These are phyloP conservation scores for Inga leiocalycina DNA, from an alignment of 306 rosid species.

Conservation along the genomic window DNA sequence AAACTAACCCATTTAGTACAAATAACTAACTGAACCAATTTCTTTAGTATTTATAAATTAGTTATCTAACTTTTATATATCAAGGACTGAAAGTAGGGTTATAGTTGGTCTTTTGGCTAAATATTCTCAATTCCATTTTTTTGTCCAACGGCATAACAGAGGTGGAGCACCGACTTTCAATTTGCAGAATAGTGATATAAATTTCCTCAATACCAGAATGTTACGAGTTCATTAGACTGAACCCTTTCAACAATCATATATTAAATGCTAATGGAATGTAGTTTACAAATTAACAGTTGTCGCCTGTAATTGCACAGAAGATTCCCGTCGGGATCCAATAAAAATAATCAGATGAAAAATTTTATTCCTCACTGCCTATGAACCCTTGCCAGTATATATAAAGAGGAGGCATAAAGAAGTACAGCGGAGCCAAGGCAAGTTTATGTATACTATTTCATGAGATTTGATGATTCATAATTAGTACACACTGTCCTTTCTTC, in stretches of 20 bases:
- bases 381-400: slow-evolving; percentile 8
- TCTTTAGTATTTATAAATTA: too few species aligned
- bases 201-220: not conserved
- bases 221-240: slow-evolving; percentile 3
- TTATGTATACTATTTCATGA: not conserved
- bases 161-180: not conserved
- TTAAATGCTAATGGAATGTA: slow-evolving; percentile 14
- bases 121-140: not conserved
- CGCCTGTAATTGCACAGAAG: slow-evolving; percentile 24
- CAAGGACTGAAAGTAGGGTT: accelerated
- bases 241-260: slow-evolving; percentile 25
- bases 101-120: not conserved
- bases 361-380: slow-evolving; percentile 31
- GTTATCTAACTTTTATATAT: too few species aligned
- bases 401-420: slow-evolving; percentile 33
- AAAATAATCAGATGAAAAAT: slow-evolving; percentile 4
- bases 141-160: not conserved
- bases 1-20: too few species aligned
- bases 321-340: slow-evolving; percentile 5
- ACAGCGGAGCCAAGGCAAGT: slow-evolving; percentile 16
- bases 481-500: slow-evolving; percentile 30
- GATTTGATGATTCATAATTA: slow-evolving; percentile 27
- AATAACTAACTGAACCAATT: too few species aligned
- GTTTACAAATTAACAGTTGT: slow-evolving; percentile 23
- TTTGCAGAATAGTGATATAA: not conserved